phyloP scores from a whole-genome alignment of 2,329 filamentous ascomycete species.

The Stachybotrys echinatus region DNA sequence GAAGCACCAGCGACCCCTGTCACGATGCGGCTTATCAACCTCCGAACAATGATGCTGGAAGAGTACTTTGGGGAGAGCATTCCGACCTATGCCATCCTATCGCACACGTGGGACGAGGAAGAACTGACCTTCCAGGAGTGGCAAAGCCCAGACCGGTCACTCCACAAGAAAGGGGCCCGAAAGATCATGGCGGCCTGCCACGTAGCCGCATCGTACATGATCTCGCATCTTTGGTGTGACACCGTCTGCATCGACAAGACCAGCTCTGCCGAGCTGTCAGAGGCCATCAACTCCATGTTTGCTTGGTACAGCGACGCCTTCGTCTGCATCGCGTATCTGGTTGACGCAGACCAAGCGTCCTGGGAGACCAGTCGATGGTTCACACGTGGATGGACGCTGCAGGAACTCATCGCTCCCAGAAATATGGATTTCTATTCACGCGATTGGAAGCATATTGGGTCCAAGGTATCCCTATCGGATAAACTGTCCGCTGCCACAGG shows the following conservation, averaged over 20 bases:
- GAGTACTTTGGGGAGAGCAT: slow-evolving; percentile 10
- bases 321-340: neutral
- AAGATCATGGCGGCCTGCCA: slow-evolving; percentile 10
- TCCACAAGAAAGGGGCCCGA: slow-evolving; percentile 7
- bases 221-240: neutral
- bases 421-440: neutral
- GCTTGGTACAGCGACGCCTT: neutral
- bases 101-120: slow-evolving; percentile 14
- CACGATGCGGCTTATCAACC: slow-evolving; percentile 18
- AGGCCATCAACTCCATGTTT: slow-evolving; percentile 2
- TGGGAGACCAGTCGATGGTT: neutral
- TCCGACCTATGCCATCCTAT: slow-evolving; percentile 18
- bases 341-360: neutral
- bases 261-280: neutral
- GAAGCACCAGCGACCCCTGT: neutral
- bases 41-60: slow-evolving; percentile 9
- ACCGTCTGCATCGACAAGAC: slow-evolving; percentile 1
- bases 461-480: neutral
- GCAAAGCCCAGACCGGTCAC: neutral
- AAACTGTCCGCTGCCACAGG: neutral
- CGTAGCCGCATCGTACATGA: slow-evolving; percentile 7
- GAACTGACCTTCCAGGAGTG: slow-evolving; percentile 15
- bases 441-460: neutral
- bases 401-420: neutral
- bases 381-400: neutral